Conservation (phyloP, 2,329 filamentous ascomycete species). For the Zymoseptoria crescenta region DNA sequence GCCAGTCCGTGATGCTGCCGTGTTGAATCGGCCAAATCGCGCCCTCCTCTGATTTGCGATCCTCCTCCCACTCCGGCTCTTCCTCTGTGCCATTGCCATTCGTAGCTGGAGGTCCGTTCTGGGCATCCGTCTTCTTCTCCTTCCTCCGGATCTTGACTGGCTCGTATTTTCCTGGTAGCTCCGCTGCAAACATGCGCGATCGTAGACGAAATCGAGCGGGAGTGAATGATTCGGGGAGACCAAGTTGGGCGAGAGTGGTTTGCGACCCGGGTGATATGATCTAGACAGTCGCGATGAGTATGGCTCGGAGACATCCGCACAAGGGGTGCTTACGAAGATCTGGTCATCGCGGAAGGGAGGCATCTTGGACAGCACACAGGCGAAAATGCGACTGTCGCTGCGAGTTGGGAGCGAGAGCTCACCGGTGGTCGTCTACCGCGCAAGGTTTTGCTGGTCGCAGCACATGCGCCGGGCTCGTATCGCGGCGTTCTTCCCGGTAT, state of each 20-base stretch:
- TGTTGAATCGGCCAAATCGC: slow-evolving; percentile 79
- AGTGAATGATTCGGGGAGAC: slow-evolving; percentile 81
- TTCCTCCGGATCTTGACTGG: slow-evolving; percentile 66
- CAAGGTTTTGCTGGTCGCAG: neutral
- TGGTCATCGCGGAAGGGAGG: slow-evolving; percentile 31
- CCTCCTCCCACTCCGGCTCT: slow-evolving; percentile 71
- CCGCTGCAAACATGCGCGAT: slow-evolving; percentile 83
- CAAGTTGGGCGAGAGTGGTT: slow-evolving; percentile 84
- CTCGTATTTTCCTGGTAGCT: slow-evolving; percentile 70
- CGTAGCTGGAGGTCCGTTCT: slow-evolving; percentile 8
- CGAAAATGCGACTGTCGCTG: no score
- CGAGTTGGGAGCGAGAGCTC: neutral
- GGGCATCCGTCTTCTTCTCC: slow-evolving; percentile 18
- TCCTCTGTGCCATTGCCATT: slow-evolving; percentile 44
- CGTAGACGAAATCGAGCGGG: slow-evolving; percentile 78
- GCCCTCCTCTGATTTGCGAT: slow-evolving; percentile 77
- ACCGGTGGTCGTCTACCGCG: neutral
- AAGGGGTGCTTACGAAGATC: slow-evolving; percentile 22
- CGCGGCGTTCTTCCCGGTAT: no score
- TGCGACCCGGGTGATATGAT: slow-evolving; percentile 78
- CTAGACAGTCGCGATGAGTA: slow-evolving; percentile 9
- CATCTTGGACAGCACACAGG: slow-evolving; percentile 16
- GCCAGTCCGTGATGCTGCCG: slow-evolving; percentile 82
- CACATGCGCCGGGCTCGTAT: neutral
- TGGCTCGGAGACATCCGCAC: neutral